Evolutionary conservation across 768 basidiomycete genomes (phyloP), one percentile per base, ranked within the genome.

Genomic region (Tulasnella sp.): DNA sequence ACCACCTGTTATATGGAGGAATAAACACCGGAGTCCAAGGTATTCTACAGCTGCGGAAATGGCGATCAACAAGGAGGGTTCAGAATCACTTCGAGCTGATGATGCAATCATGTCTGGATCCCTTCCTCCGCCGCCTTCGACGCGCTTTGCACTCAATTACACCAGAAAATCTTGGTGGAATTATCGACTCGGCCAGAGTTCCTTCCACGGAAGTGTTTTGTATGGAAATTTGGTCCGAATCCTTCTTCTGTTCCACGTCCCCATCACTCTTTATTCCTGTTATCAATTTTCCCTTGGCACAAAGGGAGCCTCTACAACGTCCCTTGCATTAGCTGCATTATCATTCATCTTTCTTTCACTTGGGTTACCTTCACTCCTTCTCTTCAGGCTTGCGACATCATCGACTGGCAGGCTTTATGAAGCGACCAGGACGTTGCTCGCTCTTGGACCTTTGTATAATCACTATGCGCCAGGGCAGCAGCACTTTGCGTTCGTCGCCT

Each of bases 221-320:
- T 80, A 85, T 57, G 93, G 93, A 39, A 96, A 95, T 65, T 78
- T 96, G 53, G 80, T 92, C 53, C 84, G 93, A 54, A 70, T 96
- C 51, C 76, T 98, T 37, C 72, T 95, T 33, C 70, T 92, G 29
- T 98, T 99, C 68, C 93, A 99, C 65, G 77, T 96, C 16, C 93
- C 93, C 5, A 75, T 98, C 53, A 93, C 90, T 31, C 76, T 89
- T 45, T 93, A 93, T 66, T 86, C 90, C 3, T 79, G 77, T 55
- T 96, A 89, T 64, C 81, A 91, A 61, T 81, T 91, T 73, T 76
- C 78, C 9, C 65, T 79, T 28, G 71, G 75, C 15, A 69, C 68
- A 5, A 62, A 69, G 2, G 64, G 70, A 1, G 73, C 77, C 0
- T 73, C 78, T 2, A 59, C 74, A 22, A 67, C 75, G 3, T 79